phyloP scores from a whole-genome alignment of 495 filamentous ascomycete genomes.

The Tuber borchii region DNA sequence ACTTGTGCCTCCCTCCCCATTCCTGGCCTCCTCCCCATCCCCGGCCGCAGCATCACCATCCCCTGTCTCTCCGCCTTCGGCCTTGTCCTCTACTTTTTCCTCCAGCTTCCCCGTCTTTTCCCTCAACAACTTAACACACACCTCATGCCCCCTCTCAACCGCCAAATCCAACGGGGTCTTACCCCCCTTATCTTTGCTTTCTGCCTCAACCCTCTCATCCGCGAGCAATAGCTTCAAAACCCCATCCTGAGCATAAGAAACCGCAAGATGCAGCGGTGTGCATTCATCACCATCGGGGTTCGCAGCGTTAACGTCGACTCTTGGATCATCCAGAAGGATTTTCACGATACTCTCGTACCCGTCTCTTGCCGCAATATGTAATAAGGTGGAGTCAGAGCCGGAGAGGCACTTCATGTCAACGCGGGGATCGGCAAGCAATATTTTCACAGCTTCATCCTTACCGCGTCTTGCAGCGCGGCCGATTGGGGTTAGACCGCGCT shows the following conservation, averaged over 20 bases:
- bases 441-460: background rate
- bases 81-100: background rate
- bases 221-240: background rate
- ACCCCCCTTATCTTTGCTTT: background rate
- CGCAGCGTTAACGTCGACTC: background rate
- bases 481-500: background rate
- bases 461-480: background rate
- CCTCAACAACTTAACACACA: background rate
- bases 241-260: background rate
- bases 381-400: background rate
- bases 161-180: background rate
- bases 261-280: background rate
- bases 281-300: background rate
- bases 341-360: background rate
- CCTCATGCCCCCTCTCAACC: background rate
- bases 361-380: slow-evolving; percentile 1
- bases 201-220: background rate
- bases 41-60: background rate
- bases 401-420: background rate
- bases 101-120: background rate
- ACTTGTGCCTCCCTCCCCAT: background rate
- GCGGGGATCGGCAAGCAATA: background rate
- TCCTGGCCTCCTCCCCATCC: background rate
- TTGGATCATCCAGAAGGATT: background rate
- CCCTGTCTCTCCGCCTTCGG: background rate